A percentile compares a stretch with the other conserved stretches of the same genome.
phyloP scores from a whole-genome alignment of 345 rosid genomes.

The Passiflora organensis region DNA sequence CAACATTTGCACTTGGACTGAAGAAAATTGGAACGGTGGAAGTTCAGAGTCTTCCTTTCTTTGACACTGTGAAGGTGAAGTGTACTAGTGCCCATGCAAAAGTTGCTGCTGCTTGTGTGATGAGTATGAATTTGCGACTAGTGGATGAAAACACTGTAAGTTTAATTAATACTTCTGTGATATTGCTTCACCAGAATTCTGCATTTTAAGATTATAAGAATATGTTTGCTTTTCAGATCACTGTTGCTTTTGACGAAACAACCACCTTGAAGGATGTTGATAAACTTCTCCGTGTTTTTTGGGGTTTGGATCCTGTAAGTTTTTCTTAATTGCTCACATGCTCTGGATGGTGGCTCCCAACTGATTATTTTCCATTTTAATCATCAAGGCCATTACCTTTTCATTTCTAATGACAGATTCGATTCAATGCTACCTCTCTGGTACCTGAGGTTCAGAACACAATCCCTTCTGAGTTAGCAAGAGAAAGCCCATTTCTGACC shows the following conservation, averaged over 20 bases:
- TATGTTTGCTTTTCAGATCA: slow-evolving; percentile 49
- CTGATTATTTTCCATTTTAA: too few relatives aligned
- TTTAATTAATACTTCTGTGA: slow-evolving; percentile 4
- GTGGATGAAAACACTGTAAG: slow-evolving; percentile 84
- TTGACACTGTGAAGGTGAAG: slow-evolving; percentile 91
- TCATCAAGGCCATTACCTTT: too few relatives aligned
- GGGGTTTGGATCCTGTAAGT: slow-evolving; percentile 77
- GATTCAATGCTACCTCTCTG: slow-evolving; percentile 78
- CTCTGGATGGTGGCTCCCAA: slow-evolving; percentile 1
- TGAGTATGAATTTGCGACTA: slow-evolving; percentile 71
- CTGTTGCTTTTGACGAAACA: slow-evolving; percentile 93
- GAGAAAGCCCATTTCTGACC: slow-evolving; percentile 76
- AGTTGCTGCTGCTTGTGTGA: slow-evolving; percentile 68
- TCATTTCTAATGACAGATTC: slow-evolving; percentile 46
- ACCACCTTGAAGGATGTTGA: slow-evolving; percentile 92
- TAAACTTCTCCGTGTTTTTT: slow-evolving; percentile 67
- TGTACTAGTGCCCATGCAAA: slow-evolving; percentile 72
- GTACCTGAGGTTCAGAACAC: slow-evolving; percentile 69
- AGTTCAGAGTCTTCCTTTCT: slow-evolving; percentile 82
- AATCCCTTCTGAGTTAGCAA: slow-evolving; percentile 63
- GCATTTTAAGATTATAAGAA: slow-evolving; percentile 13
- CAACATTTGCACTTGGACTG: slow-evolving; percentile 70
- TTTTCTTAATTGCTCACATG: slow-evolving; percentile 4
- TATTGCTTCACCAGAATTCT: slow-evolving; percentile 2
- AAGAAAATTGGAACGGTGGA: slow-evolving; percentile 82